Evolutionary conservation across 164 flowering plant species (phyloP), one percentile per base, ranked within the genome.

Genomic region (Aristolochia fimbriata): DNA sequence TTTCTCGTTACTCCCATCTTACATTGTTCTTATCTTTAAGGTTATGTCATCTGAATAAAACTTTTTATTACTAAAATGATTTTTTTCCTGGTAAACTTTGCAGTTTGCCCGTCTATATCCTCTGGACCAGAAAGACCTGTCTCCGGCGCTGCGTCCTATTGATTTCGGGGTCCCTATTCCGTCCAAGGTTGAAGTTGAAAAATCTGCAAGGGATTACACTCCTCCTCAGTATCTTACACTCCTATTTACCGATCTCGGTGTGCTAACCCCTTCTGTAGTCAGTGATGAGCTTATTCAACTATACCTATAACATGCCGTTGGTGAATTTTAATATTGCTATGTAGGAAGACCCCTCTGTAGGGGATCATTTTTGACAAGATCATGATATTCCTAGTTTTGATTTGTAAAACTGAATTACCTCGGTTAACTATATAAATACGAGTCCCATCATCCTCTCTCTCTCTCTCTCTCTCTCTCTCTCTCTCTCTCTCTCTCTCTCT

Each of bases 81-180:
- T 2, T 0, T 20, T 23, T 15, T 45, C 12, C 58, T 49, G 22
- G 45, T 37, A 37, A 37, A 37, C 2, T 56, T 65, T 81, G 74
- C 84, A 93, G 99, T 93, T 93, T 77, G 99, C 99, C 55, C 86
- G 99, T 1, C 81, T 86, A 10, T 93, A 91, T 71, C 99, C 99
- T 11, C 63, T 93, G 77, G 96, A 88, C 53, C 96, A 93, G 78
- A 91, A 90, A 69, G 97, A 91, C 75, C 71, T 93, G 81, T 80
- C 78, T 19, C 96, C 97, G 20, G 99, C 99, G 16, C 67, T 80
- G 43, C 86, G 96, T 4, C 84, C 93, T 23, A 85, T 91, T 52
- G 97, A 91, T 67, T 94, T 94, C 69, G 97, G 97, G 33, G 96
- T 93, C 13, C 96, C 96, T 12, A 82, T 88, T 24, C 96, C 97